Percentiles rank a stretch among this genome's conserved stretches.
phyloP scores from a whole-genome alignment of 2,329 filamentous ascomycete species.

The Pleoardoris graminearum region DNA sequence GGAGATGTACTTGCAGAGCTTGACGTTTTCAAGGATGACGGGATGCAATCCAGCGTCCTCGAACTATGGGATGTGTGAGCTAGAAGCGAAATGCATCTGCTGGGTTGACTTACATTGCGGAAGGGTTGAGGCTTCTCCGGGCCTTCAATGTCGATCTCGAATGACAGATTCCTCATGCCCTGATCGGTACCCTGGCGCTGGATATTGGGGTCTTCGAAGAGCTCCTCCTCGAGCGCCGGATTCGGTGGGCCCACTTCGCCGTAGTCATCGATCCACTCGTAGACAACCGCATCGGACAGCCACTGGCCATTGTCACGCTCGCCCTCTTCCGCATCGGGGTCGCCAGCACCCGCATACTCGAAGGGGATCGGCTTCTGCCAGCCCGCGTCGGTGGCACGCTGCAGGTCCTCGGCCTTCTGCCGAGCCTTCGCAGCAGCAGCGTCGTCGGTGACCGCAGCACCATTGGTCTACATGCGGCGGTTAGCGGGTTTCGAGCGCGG shows the following conservation, averaged over 20 bases:
- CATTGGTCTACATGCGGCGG: neutral
- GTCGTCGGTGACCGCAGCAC: conserved; percentile 17
- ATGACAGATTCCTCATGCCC: conserved; percentile 63
- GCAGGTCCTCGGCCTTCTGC: conserved; percentile 30
- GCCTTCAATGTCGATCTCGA: conserved; percentile 57
- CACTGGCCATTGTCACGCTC: conserved; percentile 40
- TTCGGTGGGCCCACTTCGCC: conserved; percentile 81
- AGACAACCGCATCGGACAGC: conserved; percentile 65
- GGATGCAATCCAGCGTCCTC: conserved; percentile 82
- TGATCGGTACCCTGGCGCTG: conserved; percentile 57
- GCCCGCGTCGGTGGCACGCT: conserved; percentile 39
- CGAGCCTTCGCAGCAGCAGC: conserved; percentile 19
- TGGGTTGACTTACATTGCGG: conserved; percentile 49
- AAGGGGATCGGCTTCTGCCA: conserved; percentile 48
- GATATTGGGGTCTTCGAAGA: conserved; percentile 66
- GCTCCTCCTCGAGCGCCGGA: conserved; percentile 69
- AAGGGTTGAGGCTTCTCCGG: conserved; percentile 54
- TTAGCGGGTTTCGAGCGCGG: neutral
- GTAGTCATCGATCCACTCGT: conserved; percentile 83
- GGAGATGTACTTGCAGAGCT: conserved; percentile 67
- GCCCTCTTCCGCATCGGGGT: conserved; percentile 14
- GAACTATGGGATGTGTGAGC: conserved; percentile 57
- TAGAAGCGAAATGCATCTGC: neutral
- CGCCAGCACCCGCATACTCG: conserved; percentile 28
- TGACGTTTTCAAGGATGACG: conserved; percentile 75